These are phyloP conservation scores for Tolypocladium pustulatum DNA, from an alignment of 2,329 filamentous ascomycete genomes.

Conservation along the genomic window DNA sequence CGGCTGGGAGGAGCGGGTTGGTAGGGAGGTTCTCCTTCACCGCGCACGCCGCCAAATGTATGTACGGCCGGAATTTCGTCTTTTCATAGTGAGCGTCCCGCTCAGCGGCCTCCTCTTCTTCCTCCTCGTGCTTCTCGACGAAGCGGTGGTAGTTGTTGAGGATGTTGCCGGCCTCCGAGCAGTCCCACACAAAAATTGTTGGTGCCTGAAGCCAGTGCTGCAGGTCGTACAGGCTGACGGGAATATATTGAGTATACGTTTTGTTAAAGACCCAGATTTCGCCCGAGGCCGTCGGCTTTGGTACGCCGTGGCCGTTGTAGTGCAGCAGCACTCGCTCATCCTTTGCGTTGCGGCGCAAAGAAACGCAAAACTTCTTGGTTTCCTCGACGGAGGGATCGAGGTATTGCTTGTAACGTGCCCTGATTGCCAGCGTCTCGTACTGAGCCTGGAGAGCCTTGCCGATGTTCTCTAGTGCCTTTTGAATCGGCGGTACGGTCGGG, in stretches of 20 bases:
- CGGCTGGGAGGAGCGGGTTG: constrained; percentile 84
- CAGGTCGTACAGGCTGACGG: constrained; percentile 87
- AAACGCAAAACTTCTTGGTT: constrained; percentile 91
- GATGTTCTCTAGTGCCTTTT: constrained; percentile 86
- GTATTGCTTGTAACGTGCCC: constrained; percentile 96
- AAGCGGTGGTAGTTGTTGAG: constrained; percentile 90
- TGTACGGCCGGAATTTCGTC: constrained; percentile 58
- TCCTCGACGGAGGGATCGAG: constrained; percentile 95
- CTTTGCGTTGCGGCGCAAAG: constrained; percentile 82
- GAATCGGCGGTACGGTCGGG: constrained; percentile 66
- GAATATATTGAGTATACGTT: constrained; percentile 97
- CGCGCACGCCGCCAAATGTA: constrained; percentile 85
- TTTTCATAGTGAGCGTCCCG: constrained; percentile 78
- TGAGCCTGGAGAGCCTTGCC: constrained; percentile 93
- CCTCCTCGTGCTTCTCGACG: constrained; percentile 86
- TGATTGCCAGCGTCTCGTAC: constrained; percentile 88
- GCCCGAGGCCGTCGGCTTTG: constrained; percentile 86
- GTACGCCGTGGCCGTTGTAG: constrained; percentile 96
- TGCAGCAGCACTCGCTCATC: constrained; percentile 95
- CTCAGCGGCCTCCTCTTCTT: constrained; percentile 66
- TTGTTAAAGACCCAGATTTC: constrained; percentile 99
- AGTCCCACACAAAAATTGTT: constrained; percentile 96
- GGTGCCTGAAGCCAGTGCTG: constrained; percentile 94
- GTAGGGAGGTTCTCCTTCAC: constrained; percentile 89
- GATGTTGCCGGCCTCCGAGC: constrained; percentile 92